Percentiles rank a stretch among this genome's conserved stretches.
These are phyloP conservation scores for Colletotrichum caudatum DNA, from an alignment of 2,329 filamentous ascomycete species.

Conservation along the genomic window DNA sequence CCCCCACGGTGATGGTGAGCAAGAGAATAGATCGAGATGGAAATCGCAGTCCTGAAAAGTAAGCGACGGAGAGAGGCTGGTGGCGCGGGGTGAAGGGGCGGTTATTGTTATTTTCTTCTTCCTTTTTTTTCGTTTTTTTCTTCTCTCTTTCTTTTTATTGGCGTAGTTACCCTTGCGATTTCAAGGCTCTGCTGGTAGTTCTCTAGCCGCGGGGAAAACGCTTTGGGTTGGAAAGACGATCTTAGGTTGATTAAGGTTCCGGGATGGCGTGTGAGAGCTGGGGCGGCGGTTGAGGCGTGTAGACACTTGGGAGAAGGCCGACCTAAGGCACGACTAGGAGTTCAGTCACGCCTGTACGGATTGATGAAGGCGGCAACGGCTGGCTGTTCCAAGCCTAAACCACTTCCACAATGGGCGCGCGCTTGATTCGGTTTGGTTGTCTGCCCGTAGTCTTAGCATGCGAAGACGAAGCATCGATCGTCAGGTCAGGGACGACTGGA, in stretches of 20 bases:
- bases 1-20: conserved; percentile 4
- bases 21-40: conserved; percentile 17
- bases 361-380: conserved; percentile 36
- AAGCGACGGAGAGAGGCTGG: conserved; percentile 31
- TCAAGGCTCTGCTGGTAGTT: conserved; percentile 30
- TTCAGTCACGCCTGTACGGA: conserved; percentile 18
- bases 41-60: conserved; percentile 25
- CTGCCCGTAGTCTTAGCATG: conserved; percentile 33
- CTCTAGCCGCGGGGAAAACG: conserved; percentile 32
- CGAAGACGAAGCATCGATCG: conserved; percentile 14
- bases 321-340: conserved; percentile 30
- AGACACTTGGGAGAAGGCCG: conserved; percentile 23
- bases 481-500: conserved; percentile 8
- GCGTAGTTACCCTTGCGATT: conserved; percentile 24
- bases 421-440: conserved; percentile 11
- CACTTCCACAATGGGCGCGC: not conserved
- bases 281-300: conserved; percentile 33
- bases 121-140: not conserved
- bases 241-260: conserved; percentile 37
- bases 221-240: conserved; percentile 32
- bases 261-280: conserved; percentile 39
- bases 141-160: not conserved
- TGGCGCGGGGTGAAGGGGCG: conserved; percentile 35
- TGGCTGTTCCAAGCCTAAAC: conserved; percentile 22
- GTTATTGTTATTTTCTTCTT: not conserved